Evolutionary conservation across 768 basidiomycete species (phyloP).

Genomic region (Naganishia vaughanmartiniae): DNA sequence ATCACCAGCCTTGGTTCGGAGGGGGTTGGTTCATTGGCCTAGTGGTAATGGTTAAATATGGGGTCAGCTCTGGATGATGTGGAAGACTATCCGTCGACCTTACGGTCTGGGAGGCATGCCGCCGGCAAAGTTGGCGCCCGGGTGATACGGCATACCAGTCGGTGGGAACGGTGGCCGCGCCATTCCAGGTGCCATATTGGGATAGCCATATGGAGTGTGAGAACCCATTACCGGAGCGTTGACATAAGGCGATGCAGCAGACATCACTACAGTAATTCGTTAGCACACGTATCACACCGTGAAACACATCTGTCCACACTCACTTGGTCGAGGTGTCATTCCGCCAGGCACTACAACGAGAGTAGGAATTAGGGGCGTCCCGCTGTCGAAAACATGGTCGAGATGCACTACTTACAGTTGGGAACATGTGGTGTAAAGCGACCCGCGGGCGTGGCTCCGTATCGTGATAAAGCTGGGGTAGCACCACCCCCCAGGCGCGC

Average conservation of each 20-base stretch:
- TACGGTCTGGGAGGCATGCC: conserved; percentile 16
- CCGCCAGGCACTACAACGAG: conserved; percentile 28
- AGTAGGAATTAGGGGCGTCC: neutral
- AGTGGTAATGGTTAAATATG: neutral
- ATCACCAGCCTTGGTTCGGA: neutral
- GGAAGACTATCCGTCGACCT: neutral
- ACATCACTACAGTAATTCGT: conserved; percentile 4
- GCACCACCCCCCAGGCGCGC: neutral
- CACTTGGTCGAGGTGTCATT: conserved; percentile 45
- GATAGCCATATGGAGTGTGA: conserved; percentile 8
- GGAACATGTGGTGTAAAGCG: conserved; percentile 11
- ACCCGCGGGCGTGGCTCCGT: conserved; percentile 11
- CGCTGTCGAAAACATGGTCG: neutral
- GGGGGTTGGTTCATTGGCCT: neutral
- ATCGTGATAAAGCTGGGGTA: conserved; percentile 4
- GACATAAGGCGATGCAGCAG: conserved; percentile 17
- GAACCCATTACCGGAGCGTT: neutral
- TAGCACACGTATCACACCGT: neutral
- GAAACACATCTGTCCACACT: conserved; percentile 25
- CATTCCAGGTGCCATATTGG: conserved; percentile 5
- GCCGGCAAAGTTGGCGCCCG: neutral
- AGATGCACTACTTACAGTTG: neutral
- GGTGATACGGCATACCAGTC: conserved; percentile 3
- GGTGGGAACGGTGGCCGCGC: conserved; percentile 17
- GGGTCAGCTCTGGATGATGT: neutral